These are phyloP conservation scores for Trichocladium uniseriatum DNA, from an alignment of 495 filamentous ascomycete genomes.

Conservation along the genomic window DNA sequence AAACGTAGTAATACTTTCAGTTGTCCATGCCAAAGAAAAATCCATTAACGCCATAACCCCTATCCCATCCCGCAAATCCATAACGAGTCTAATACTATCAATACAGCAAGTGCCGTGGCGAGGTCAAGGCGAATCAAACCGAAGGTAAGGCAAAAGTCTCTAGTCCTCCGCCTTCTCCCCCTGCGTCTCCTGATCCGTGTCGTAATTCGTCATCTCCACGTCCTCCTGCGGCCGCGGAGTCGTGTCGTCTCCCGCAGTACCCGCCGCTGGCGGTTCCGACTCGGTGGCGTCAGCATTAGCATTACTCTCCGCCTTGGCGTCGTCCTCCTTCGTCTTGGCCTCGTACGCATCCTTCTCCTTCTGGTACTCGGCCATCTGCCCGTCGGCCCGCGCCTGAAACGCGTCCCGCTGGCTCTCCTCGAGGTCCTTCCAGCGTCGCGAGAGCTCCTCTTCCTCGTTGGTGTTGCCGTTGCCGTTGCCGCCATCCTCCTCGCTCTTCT, in stretches of 20 bases:
- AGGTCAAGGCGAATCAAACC: no score
- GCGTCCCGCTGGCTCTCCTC: constrained; percentile 36
- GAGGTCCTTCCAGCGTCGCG: constrained; percentile 42
- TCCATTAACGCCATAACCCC: neutral
- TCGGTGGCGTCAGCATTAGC: constrained; percentile 13
- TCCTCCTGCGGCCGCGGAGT: constrained; percentile 29
- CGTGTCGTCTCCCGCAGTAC: constrained; percentile 12
- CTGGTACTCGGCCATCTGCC: constrained; percentile 33
- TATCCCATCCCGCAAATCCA: no score
- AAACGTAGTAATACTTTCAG: no score
- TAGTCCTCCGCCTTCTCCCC: constrained; percentile 22
- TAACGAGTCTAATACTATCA: no score
- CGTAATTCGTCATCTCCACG: constrained; percentile 36
- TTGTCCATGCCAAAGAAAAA: no score
- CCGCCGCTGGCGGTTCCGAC: constrained; percentile 9
- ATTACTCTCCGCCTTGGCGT: constrained; percentile 10
- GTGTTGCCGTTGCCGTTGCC: constrained; percentile 19
- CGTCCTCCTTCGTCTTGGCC: constrained; percentile 11
- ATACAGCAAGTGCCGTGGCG: no score
- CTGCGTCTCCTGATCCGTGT: constrained; percentile 29
- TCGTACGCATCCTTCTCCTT: constrained; percentile 35
- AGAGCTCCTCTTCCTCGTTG: constrained; percentile 34
- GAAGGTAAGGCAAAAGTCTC: no score
- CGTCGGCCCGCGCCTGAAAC: constrained; percentile 34
- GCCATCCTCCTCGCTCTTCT: constrained; percentile 29